Conservation (phyloP, 108 stramenopile genomes). For the Skeletonema marinoi region DNA sequence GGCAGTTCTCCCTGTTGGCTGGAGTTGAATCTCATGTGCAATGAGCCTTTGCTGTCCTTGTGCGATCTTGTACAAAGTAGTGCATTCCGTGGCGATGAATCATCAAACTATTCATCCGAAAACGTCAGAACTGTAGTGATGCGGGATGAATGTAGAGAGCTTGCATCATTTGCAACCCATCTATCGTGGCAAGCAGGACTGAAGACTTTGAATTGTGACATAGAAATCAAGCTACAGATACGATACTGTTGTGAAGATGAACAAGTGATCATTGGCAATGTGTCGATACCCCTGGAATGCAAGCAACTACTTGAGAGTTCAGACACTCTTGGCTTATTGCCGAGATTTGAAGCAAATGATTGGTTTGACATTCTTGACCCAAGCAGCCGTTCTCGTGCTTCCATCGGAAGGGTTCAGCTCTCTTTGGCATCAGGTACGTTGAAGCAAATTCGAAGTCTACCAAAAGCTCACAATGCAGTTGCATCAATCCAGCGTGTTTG, state of each 20-base stretch:
- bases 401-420: slow-evolving; percentile 33
- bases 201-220: background rate
- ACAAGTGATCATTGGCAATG: background rate
- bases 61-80: background rate
- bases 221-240: slow-evolving; percentile 3
- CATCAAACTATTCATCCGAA: background rate
- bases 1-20: background rate
- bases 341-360: slow-evolving; percentile 10
- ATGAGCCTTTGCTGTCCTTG: slow-evolving; percentile 7
- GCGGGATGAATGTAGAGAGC: background rate
- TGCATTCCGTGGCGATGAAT: background rate
- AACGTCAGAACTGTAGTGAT: background rate
- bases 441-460: slow-evolving; percentile 10
- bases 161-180: background rate
- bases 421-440: slow-evolving; percentile 21
- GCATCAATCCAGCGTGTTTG: slow-evolving; percentile 23
- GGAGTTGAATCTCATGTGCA: slow-evolving; percentile 10
- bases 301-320: background rate
- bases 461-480: background rate
- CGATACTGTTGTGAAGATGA: background rate
- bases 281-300: slow-evolving; percentile 10
- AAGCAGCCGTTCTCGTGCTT: background rate
- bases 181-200: slow-evolving; percentile 23
- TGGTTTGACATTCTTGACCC: slow-evolving; percentile 32
- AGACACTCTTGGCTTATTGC: slow-evolving; percentile 5